A percentile compares a stretch with the other conserved stretches of the same genome.
Evolutionary conservation across 148 eudicot species (phyloP).

Genomic region (Fagopyrum esculentum): DNA sequence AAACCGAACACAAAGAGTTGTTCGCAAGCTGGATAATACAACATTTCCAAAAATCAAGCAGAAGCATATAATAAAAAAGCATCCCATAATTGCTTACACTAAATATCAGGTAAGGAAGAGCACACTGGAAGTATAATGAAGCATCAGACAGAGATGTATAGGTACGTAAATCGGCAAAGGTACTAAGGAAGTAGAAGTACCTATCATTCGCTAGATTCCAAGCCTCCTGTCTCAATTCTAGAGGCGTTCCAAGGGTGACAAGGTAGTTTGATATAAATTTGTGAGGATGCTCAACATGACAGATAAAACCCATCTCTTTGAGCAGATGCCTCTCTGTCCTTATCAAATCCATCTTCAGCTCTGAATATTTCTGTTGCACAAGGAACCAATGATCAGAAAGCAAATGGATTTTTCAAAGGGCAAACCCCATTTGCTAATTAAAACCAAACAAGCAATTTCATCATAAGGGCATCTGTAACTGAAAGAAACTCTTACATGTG

Average conservation of each 20-base stretch:
- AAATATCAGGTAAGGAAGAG: background rate
- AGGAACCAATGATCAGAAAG: background rate
- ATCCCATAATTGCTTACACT: background rate
- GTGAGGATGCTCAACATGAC: constrained; percentile 96
- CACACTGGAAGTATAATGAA: background rate
- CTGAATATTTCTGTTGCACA: constrained; percentile 58
- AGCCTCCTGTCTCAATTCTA: constrained; percentile 77
- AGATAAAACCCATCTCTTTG: constrained; percentile 94
- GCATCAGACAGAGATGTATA: background rate
- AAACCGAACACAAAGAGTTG: constrained; percentile 84
- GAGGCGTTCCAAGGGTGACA: constrained; percentile 62
- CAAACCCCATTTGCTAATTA: background rate
- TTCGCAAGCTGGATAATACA: constrained; percentile 55
- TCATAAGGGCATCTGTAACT: background rate
- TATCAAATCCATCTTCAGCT: constrained; percentile 66
- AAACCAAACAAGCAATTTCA: background rate
- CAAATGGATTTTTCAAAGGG: background rate
- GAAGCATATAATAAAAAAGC: background rate
- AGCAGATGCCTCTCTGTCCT: constrained; percentile 77
- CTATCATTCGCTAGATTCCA: constrained; percentile 98
- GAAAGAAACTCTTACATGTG: background rate
- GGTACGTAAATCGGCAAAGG: no score
- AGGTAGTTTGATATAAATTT: constrained; percentile 90
- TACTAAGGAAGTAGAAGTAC: constrained; percentile 17
- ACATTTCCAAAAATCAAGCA: background rate